Percentiles rank a stretch among this genome's conserved stretches.
These are phyloP conservation scores for Cladosporium phlei DNA, from an alignment of 2,329 filamentous ascomycete species.

Conservation along the genomic window DNA sequence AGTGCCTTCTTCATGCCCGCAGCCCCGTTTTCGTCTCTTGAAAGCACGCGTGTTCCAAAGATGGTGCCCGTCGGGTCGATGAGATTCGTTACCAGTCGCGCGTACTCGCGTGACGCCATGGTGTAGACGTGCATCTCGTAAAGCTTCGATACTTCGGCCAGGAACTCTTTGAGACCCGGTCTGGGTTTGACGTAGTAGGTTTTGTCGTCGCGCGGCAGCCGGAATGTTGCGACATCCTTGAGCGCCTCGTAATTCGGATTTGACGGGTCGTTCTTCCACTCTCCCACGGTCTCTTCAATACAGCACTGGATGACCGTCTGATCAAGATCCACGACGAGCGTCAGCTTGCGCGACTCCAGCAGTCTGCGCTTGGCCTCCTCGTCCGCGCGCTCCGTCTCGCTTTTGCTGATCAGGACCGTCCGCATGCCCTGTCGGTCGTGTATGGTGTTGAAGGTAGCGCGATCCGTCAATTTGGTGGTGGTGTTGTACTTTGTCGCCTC, in stretches of 20 bases:
- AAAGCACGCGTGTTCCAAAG: constrained; percentile 92
- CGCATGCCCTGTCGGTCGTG: constrained; percentile 68
- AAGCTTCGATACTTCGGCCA: constrained; percentile 69
- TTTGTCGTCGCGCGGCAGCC: constrained; percentile 77
- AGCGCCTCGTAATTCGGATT: constrained; percentile 91
- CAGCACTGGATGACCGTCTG: constrained; percentile 98
- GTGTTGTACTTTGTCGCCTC: constrained; percentile 73
- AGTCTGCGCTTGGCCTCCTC: constrained; percentile 81
- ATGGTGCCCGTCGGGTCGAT: constrained; percentile 85
- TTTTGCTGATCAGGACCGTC: constrained; percentile 75
- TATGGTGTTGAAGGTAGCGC: constrained; percentile 89
- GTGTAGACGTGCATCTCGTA: constrained; percentile 98
- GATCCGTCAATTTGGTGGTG: constrained; percentile 70
- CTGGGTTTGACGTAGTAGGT: constrained; percentile 99
- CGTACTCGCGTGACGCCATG: constrained; percentile 97
- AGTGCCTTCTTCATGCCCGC: constrained; percentile 78
- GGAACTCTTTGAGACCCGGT: constrained; percentile 75
- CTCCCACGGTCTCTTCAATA: constrained; percentile 90
- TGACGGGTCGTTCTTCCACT: constrained; percentile 84
- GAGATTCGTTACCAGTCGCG: constrained; percentile 82
- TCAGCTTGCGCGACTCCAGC: constrained; percentile 75
- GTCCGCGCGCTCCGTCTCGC: constrained; percentile 75
- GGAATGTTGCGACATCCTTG: constrained; percentile 81
- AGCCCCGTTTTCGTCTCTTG: constrained; percentile 93
- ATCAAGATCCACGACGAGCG: constrained; percentile 91